These are phyloP conservation scores for Colletotrichum coccodes DNA, from an alignment of 2,329 filamentous ascomycete genomes.

Conservation along the genomic window DNA sequence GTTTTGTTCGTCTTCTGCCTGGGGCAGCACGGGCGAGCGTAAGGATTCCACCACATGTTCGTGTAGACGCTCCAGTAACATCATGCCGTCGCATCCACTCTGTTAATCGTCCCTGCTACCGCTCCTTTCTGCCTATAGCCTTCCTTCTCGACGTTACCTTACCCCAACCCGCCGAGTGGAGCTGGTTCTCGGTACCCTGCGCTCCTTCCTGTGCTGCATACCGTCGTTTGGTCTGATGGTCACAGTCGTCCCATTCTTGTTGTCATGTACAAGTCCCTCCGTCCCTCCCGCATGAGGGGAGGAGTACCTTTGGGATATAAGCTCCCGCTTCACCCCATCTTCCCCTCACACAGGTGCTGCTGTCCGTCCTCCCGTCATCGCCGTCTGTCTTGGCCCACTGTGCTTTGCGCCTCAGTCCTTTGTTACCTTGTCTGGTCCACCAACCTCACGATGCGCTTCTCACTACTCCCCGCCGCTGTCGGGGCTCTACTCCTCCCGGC, in stretches of 20 bases:
- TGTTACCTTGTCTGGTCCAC: constrained; percentile 23
- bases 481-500: constrained; percentile 40
- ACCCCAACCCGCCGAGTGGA: constrained; percentile 16
- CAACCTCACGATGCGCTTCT: constrained; percentile 25
- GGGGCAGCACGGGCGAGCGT: constrained; percentile 12
- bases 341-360: constrained; percentile 13
- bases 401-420: constrained; percentile 19
- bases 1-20: constrained; percentile 1
- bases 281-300: constrained; percentile 16
- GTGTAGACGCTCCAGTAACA: constrained; percentile 33
- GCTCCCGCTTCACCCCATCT: constrained; percentile 26
- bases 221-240: constrained; percentile 22
- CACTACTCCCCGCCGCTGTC: constrained; percentile 20
- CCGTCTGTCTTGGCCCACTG: constrained; percentile 16
- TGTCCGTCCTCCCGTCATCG: constrained; percentile 12
- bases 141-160: neutral
- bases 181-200: constrained; percentile 22
- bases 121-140: neutral
- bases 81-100: constrained; percentile 21
- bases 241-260: constrained; percentile 16
- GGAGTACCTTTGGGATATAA: constrained; percentile 27
- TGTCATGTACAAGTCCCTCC: constrained; percentile 19
- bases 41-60: constrained; percentile 31
- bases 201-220: neutral
- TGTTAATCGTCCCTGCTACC: constrained; percentile 18